Conservation (phyloP, 2,329 filamentous ascomycete genomes). For the Penicillium griseofulvum region DNA sequence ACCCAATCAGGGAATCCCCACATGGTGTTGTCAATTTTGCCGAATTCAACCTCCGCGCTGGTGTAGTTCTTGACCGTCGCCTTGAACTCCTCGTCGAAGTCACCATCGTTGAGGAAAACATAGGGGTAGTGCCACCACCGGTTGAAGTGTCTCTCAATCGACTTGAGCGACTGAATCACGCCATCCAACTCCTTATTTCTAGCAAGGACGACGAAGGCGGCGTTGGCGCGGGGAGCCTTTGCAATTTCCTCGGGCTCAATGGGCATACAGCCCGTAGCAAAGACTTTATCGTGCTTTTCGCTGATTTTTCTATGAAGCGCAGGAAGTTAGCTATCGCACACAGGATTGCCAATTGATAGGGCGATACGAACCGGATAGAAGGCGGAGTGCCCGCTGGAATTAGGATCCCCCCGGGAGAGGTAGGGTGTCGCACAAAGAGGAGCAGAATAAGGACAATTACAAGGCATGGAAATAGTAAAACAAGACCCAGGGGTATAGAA, state of each 20-base stretch:
- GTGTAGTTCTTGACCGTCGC: slow-evolving; percentile 85
- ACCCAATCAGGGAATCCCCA: slow-evolving; percentile 99
- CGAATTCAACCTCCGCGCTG: slow-evolving; percentile 84
- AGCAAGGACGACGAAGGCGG: slow-evolving; percentile 91
- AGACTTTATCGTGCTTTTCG: slow-evolving; percentile 96
- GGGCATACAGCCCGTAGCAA: slow-evolving; percentile 78
- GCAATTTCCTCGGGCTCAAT: slow-evolving; percentile 65
- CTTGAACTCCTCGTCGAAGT: slow-evolving; percentile 94
- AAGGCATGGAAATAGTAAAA: slow-evolving; percentile 87
- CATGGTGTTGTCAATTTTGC: slow-evolving; percentile 83
- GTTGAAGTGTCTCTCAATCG: slow-evolving; percentile 98
- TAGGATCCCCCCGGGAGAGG: slow-evolving; percentile 74
- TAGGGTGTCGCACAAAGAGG: slow-evolving; percentile 84
- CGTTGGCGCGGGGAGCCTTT: slow-evolving; percentile 72
- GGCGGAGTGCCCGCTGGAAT: slow-evolving; percentile 87
- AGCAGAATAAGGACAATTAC: slow-evolving; percentile 88
- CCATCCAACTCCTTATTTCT: slow-evolving; percentile 95
- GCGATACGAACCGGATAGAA: slow-evolving; percentile 71
- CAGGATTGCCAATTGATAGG: neutral
- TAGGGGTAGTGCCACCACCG: slow-evolving; percentile 98
- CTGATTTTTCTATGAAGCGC: slow-evolving; percentile 73
- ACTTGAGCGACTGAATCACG: slow-evolving; percentile 94
- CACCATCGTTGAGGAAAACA: slow-evolving; percentile 95
- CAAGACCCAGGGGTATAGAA: slow-evolving; percentile 87
- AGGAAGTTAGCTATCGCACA: slow-evolving; percentile 15